These are phyloP conservation scores for Coriaria nepalensis DNA, from an alignment of 306 rosid species.

Conservation along the genomic window DNA sequence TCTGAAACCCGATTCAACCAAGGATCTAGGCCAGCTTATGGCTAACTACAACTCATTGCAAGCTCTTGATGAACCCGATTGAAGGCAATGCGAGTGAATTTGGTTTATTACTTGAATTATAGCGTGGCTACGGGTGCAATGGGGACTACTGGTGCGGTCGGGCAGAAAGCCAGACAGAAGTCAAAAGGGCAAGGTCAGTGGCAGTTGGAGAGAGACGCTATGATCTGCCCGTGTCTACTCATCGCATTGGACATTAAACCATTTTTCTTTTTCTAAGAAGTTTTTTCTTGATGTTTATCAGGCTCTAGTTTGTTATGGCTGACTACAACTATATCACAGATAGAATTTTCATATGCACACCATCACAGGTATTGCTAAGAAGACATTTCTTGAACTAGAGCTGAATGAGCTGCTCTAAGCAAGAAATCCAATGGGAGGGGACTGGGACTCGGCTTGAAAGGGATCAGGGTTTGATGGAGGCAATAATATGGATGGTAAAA, in stretches of 20 bases:
- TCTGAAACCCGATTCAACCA: conserved; percentile 16
- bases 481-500: no score
- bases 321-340: no score
- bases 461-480: no score
- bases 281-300: not conserved
- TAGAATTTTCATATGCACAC: no score
- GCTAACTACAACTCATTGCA: conserved; percentile 78
- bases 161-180: conserved; percentile 30
- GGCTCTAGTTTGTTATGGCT: no score
- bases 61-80: conserved; percentile 74
- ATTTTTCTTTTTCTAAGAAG: conserved; percentile 2
- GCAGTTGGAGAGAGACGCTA: conserved; percentile 13
- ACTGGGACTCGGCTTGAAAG: no score
- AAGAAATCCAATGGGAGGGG: no score
- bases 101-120: conserved; percentile 49
- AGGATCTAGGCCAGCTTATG: conserved; percentile 65
- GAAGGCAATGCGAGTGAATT: conserved; percentile 57
- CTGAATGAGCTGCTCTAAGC: no score
- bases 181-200: conserved; percentile 24
- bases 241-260: conserved; percentile 11
- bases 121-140: conserved; percentile 79
- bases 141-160: conserved; percentile 37
- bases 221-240: conserved; percentile 19
- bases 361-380: no score
- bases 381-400: no score